Conservation (phyloP, 257 asterid species). For the Solanum etuberosum region DNA sequence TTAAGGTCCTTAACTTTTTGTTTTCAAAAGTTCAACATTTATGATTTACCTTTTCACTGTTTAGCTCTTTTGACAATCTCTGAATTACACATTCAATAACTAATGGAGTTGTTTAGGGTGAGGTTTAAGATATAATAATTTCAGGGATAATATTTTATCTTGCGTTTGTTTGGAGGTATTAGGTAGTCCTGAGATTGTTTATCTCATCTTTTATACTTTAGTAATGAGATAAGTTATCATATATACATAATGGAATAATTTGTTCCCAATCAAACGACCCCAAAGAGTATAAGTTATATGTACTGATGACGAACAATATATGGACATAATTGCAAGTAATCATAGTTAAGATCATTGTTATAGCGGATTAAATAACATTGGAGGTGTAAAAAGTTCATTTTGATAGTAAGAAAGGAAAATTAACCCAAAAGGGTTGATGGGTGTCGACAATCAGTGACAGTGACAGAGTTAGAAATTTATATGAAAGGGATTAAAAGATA, state of each 20-base stretch:
- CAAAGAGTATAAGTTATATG: background rate
- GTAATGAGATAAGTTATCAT: too few relatives aligned
- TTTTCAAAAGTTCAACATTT: slow-evolving; percentile 21
- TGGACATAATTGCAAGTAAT: background rate
- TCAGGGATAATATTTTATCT: too few relatives aligned
- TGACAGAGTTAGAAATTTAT: background rate
- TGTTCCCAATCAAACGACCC: too few relatives aligned
- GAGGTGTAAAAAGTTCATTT: background rate
- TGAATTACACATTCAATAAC: background rate
- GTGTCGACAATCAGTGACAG: background rate
- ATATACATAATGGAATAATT: too few relatives aligned
- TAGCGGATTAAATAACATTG: background rate
- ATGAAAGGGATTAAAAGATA: background rate
- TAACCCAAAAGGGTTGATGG: background rate
- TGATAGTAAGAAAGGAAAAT: background rate
- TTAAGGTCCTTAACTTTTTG: background rate
- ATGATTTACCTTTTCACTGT: slow-evolving; percentile 17
- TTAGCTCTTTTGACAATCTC: background rate
- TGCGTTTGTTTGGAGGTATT: too few relatives aligned
- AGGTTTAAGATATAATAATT: too few relatives aligned
- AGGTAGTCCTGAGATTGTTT: too few relatives aligned
- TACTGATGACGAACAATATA: background rate
- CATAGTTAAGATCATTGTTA: background rate
- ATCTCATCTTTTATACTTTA: too few relatives aligned
- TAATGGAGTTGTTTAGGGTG: background rate